A percentile compares a stretch with the other conserved stretches of the same genome.
Conservation (phyloP, 352 stramenopile genomes). For the Globisporangium canariense region DNA sequence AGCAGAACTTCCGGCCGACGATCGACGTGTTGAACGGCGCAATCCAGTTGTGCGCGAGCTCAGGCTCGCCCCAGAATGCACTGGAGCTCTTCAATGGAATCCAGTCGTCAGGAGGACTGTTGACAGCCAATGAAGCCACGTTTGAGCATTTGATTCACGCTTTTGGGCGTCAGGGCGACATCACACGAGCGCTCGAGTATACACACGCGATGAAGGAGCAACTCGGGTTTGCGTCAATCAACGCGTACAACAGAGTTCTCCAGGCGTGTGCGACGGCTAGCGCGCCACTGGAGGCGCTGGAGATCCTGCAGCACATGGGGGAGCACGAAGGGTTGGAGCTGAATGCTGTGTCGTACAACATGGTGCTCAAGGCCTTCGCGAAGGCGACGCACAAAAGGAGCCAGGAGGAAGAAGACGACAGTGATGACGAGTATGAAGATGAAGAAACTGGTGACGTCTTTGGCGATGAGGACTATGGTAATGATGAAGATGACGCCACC, state of each 20-base stretch:
- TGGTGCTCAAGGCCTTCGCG: conserved; percentile 47
- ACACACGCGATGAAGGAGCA: conserved; percentile 40
- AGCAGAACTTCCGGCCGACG: conserved; percentile 35
- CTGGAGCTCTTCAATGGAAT: conserved; percentile 52
- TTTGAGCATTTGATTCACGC: conserved; percentile 52
- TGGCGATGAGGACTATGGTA: background rate
- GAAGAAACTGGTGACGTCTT: conserved; percentile 7
- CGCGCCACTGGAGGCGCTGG: conserved; percentile 34
- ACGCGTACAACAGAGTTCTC: conserved; percentile 58
- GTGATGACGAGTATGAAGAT: conserved; percentile 18
- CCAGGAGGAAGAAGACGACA: conserved; percentile 24
- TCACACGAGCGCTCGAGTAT: conserved; percentile 36
- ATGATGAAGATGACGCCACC: background rate
- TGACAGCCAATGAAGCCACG: conserved; percentile 33
- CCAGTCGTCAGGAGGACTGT: conserved; percentile 29
- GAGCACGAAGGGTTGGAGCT: conserved; percentile 23
- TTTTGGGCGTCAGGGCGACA: conserved; percentile 47
- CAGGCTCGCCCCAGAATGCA: conserved; percentile 40
- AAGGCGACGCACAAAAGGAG: conserved; percentile 17
- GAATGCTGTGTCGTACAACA: conserved; percentile 58
- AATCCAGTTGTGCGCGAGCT: conserved; percentile 45
- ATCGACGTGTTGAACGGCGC: conserved; percentile 49
- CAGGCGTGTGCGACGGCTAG: conserved; percentile 46
- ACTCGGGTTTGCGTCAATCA: conserved; percentile 31
- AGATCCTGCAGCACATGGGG: conserved; percentile 40